These are phyloP conservation scores for Mrakia blollopis DNA, from an alignment of 768 basidiomycete species.

Conservation along the genomic window DNA sequence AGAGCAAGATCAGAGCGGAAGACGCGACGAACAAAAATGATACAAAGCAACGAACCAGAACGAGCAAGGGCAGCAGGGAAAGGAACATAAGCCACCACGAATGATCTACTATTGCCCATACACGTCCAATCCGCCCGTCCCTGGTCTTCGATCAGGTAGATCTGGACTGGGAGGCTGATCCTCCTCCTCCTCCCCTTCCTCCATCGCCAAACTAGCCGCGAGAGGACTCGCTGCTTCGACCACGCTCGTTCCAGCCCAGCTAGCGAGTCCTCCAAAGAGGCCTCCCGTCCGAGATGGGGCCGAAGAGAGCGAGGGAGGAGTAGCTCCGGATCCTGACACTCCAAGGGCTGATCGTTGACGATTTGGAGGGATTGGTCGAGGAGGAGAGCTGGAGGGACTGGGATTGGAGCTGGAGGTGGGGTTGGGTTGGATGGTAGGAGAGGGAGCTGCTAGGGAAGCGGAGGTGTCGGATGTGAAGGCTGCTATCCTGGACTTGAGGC, in stretches of 20 bases:
- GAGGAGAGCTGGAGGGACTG: neutral
- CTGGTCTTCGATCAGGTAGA: neutral
- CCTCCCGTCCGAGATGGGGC: neutral
- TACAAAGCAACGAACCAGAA: too few species aligned
- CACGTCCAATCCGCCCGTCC: neutral
- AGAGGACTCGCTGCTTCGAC: neutral
- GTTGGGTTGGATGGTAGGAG: neutral
- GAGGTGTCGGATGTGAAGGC: slow-evolving; percentile 15
- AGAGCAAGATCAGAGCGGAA: neutral
- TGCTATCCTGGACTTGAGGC: neutral
- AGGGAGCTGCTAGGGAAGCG: neutral
- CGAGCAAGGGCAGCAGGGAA: too few species aligned
- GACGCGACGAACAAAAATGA: neutral
- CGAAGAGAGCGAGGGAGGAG: neutral
- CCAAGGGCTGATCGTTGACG: neutral
- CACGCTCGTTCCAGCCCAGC: neutral
- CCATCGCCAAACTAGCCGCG: neutral
- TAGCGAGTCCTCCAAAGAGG: neutral
- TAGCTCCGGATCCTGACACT: neutral
- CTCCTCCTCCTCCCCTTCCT: neutral
- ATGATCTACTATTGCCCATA: neutral
- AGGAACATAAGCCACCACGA: neutral
- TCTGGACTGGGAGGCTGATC: neutral
- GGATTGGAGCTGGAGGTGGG: neutral
- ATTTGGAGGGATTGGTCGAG: neutral